Evolutionary conservation across 208 protist species (phyloP), one percentile per base, ranked within the genome.

Genomic region (Lotmaria passim): DNA sequence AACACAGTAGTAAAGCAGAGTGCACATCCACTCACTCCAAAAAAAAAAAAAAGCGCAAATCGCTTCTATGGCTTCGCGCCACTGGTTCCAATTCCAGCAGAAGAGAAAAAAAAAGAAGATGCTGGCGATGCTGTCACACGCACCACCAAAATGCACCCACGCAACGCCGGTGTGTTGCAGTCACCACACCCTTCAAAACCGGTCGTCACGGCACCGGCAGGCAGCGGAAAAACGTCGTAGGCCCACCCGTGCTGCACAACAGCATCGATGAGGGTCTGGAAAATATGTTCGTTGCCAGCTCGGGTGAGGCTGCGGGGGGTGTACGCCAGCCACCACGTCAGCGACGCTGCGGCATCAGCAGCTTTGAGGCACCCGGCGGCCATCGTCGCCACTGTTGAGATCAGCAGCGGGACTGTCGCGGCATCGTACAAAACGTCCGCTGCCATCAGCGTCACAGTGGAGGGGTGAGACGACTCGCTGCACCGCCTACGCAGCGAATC

Each of bases 291-390:
- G 30, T 85, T 85, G 21, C 46, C 62, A 6, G 59, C 53, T n/a
- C 53, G 52, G 0, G 75, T 81, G 34, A 85, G 66, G 23, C 75
- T 76, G 17, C 79, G 79, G 2, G 79, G 79, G 0, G 71, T 78
- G 63, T 81, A 85, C 14, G 67, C 52, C 3, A 85, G 62, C 79
- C 79, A 85, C 79, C 79, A 85, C 36, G 64, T 24, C 56, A 70
- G 3, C 0, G 0, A 12, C 14, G 6, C 19, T 6, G 53, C 3
- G 0, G 14, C 19, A 1, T 15, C 21, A 10, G 8, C 38, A 19
- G 34, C 8, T 39, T 28, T 7, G 41, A 4, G 7, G 0, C n/a
- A 3, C 51, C 23, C 6, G 33, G 21, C 38, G 28, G 56, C 58
- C 7, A 81, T 46, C 0, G 14, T 17, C 0, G 28, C 28, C 11